Conservation (phyloP, 1,139 yeast genomes). For the Ogataea hybrid region DNA sequence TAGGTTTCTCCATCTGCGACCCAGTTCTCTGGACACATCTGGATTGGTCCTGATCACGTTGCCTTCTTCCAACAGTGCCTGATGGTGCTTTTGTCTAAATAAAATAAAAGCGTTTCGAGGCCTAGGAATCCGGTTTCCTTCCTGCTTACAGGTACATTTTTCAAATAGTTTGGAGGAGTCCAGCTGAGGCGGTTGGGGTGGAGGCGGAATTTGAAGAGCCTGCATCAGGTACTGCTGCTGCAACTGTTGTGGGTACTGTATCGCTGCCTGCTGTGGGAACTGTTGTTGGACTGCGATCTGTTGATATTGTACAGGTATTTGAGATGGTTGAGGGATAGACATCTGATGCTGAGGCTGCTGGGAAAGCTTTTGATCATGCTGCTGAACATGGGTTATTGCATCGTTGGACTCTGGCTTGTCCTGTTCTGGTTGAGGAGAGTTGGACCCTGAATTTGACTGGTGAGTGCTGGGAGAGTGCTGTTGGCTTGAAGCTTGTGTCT, state of each 20-base stretch:
- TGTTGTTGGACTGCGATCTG: constrained; percentile 18
- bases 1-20: constrained; percentile 80
- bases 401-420: constrained; percentile 12
- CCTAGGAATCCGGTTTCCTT: constrained; percentile 54
- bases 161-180: constrained; percentile 31
- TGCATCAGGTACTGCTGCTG: constrained; percentile 25
- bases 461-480: constrained; percentile 13
- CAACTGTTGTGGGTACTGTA: constrained; percentile 20
- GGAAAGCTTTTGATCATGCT: constrained; percentile 10
- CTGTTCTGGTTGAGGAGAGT: constrained; percentile 11
- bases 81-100: constrained; percentile 59
- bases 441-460: constrained; percentile 13
- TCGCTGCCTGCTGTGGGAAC: constrained; percentile 19
- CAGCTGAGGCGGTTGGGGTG: constrained; percentile 27
- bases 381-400: constrained; percentile 3
- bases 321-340: constrained; percentile 11
- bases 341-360: constrained; percentile 11
- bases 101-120: constrained; percentile 61
- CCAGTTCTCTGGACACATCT: constrained; percentile 73
- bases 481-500: constrained; percentile 14
- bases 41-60: constrained; percentile 68
- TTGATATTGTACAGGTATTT: constrained; percentile 18
- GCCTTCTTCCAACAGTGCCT: constrained; percentile 56
- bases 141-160: constrained; percentile 55
- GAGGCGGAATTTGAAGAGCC: constrained; percentile 22